Evolutionary conservation across 1,284 basidiomycete genomes (phyloP).

Genomic region (Puccinia hordei): DNA sequence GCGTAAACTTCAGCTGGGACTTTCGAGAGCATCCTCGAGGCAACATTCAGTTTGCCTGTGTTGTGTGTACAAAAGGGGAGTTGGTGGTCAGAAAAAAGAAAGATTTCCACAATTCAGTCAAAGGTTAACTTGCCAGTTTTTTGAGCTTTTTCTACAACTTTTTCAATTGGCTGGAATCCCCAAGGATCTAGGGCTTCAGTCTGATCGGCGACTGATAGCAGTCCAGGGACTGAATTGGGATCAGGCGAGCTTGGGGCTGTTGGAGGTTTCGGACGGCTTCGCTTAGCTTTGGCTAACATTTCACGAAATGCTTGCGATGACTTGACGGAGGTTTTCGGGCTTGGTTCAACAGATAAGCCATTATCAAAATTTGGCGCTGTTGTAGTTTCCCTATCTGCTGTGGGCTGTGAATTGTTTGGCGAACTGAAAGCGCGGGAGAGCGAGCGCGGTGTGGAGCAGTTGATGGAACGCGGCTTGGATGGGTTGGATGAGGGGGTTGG

Average conservation of each 20-base stretch:
- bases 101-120: background rate
- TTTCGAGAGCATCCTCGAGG: slow-evolving; percentile 37
- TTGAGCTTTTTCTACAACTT: slow-evolving; percentile 45
- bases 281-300: slow-evolving; percentile 37
- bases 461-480: slow-evolving; percentile 22
- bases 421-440: slow-evolving; percentile 11
- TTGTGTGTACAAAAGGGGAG: background rate
- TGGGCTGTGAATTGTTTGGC: slow-evolving; percentile 1
- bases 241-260: slow-evolving; percentile 8
- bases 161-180: slow-evolving; percentile 36
- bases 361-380: background rate
- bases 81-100: background rate
- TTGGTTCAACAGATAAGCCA: background rate
- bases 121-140: slow-evolving; percentile 34
- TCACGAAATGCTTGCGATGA: slow-evolving; percentile 36
- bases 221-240: background rate
- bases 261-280: slow-evolving; percentile 20
- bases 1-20: slow-evolving; percentile 31
- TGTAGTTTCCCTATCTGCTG: background rate
- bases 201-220: background rate
- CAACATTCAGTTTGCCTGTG: slow-evolving; percentile 38
- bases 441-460: background rate
- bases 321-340: slow-evolving; percentile 23
- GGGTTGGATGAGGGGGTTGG: background rate
- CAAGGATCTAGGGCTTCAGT: slow-evolving; percentile 25